Conservation (phyloP, 352 stramenopile genomes). For the Globisporangium megalacanthum region DNA sequence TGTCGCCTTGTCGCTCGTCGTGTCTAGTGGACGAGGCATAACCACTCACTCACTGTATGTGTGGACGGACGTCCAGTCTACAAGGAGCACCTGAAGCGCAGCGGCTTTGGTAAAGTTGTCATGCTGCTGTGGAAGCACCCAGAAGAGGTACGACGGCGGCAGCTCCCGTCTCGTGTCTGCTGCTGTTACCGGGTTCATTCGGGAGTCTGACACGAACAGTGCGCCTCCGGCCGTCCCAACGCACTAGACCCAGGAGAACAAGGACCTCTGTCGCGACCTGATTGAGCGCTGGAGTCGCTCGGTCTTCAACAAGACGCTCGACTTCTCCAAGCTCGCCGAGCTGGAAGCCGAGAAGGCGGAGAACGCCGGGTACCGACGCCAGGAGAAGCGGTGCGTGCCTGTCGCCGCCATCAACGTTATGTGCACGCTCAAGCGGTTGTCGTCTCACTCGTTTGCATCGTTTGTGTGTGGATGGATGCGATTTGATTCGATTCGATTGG, state of each 20-base stretch:
- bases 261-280: constrained; percentile 77
- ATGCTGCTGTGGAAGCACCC: constrained; percentile 88
- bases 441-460: not conserved
- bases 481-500: no score
- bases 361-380: constrained; percentile 65
- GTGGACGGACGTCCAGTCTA: constrained; percentile 38
- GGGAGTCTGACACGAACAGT: not conserved
- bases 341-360: constrained; percentile 83
- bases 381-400: constrained; percentile 29
- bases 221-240: not conserved
- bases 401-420: not conserved
- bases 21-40: no score
- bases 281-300: constrained; percentile 86
- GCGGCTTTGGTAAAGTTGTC: constrained; percentile 84
- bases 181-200: not conserved
- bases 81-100: constrained; percentile 88
- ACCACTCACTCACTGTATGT: not conserved
- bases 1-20: not conserved
- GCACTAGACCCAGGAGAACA: constrained; percentile 73
- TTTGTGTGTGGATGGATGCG: no score
- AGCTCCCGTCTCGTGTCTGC: not conserved
- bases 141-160: constrained; percentile 41
- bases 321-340: constrained; percentile 83
- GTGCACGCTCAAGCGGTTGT: not conserved
- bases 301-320: constrained; percentile 86